phyloP scores from a whole-genome alignment of 1,139 yeast genomes.

The Nakaseomyces kungkrabaensis region DNA sequence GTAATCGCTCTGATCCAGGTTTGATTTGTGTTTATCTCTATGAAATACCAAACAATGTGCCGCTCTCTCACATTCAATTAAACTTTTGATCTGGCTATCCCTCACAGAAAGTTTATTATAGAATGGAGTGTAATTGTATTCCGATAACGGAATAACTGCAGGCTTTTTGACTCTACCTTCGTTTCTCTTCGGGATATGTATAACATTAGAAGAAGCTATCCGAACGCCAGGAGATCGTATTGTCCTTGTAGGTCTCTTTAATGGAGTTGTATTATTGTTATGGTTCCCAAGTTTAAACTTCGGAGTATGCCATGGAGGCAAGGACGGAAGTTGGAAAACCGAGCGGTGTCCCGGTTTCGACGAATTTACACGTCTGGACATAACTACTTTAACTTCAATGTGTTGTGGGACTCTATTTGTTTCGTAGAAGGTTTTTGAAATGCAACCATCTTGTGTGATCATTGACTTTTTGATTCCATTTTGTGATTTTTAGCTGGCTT shows the following conservation, averaged over 20 bases:
- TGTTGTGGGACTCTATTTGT: no score
- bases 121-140: constrained; percentile 21
- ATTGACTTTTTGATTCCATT: no score
- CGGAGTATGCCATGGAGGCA: constrained; percentile 26
- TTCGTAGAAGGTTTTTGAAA: no score
- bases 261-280: constrained; percentile 16
- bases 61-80: constrained; percentile 20
- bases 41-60: constrained; percentile 27
- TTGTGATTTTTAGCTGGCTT: no score
- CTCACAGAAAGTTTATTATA: constrained; percentile 15
- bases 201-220: neutral
- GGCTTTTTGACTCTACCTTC: neutral
- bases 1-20: constrained; percentile 8
- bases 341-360: neutral
- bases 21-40: constrained; percentile 10
- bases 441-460: no score
- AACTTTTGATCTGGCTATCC: constrained; percentile 17
- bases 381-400: neutral
- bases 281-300: constrained; percentile 8
- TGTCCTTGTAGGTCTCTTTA: constrained; percentile 12
- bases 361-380: neutral
- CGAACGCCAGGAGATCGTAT: constrained; percentile 2
- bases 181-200: constrained; percentile 1
- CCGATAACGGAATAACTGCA: neutral
- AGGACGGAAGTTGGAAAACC: constrained; percentile 20